Percentiles rank a stretch among this genome's conserved stretches.
Evolutionary conservation across 768 basidiomycete species (phyloP).

Genomic region (Lyophyllum atratum): DNA sequence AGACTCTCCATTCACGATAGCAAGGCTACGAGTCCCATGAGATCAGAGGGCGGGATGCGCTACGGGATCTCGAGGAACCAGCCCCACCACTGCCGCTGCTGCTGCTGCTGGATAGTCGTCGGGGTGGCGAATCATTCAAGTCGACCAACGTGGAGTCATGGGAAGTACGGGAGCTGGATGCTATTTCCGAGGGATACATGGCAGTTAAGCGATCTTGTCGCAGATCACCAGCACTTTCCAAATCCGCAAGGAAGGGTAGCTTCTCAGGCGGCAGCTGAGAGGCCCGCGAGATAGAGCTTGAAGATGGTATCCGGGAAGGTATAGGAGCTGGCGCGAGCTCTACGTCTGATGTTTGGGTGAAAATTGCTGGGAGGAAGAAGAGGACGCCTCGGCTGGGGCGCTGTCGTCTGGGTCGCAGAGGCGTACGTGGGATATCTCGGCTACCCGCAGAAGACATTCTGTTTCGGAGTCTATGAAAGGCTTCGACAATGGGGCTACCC

Average conservation of each 20-base stretch:
- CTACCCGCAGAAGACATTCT: conserved; percentile 51
- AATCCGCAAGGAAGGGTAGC: conserved; percentile 35
- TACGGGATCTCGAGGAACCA: conserved; percentile 23
- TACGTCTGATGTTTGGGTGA: conserved; percentile 53
- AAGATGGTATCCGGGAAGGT: conserved; percentile 23
- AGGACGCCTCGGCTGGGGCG: conserved; percentile 59
- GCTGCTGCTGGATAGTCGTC: conserved; percentile 24
- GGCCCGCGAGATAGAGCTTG: conserved; percentile 21
- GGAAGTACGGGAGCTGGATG: conserved; percentile 18
- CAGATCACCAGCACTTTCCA: conserved; percentile 31
- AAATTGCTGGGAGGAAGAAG: conserved; percentile 83
- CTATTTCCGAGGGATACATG: conserved; percentile 8
- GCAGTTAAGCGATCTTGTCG: conserved; percentile 10
- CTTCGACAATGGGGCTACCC: conserved; percentile 52
- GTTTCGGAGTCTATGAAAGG: conserved; percentile 57
- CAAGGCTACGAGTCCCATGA: conserved; percentile 15
- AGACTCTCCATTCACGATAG: neutral
- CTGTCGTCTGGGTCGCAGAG: conserved; percentile 48
- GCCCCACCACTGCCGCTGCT: conserved; percentile 5
- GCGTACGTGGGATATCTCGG: conserved; percentile 45
- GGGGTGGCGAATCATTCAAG: conserved; percentile 23
- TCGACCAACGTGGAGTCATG: conserved; percentile 20
- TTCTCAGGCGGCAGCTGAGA: conserved; percentile 48
- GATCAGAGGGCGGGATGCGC: conserved; percentile 19
- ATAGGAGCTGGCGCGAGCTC: conserved; percentile 39